Evolutionary conservation across 768 basidiomycete genomes (phyloP).

Genomic region (Pulveroboletus frians): DNA sequence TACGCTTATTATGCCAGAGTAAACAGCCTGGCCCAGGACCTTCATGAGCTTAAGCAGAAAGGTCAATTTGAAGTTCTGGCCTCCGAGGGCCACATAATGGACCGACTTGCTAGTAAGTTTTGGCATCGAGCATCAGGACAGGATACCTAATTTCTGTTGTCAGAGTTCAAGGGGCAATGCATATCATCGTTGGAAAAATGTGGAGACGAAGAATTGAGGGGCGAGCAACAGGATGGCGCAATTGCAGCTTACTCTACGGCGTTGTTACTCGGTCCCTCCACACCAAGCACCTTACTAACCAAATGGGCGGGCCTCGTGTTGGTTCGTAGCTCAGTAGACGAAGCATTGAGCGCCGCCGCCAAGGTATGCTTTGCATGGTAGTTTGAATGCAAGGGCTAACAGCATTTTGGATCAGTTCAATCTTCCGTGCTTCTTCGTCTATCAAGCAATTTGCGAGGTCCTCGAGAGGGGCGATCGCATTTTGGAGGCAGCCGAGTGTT

Average conservation of each 20-base stretch:
- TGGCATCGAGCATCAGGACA: neutral
- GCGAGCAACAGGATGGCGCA: neutral
- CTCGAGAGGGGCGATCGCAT: neutral
- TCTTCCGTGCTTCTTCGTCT: neutral
- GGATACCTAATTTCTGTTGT: neutral
- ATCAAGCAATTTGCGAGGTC: neutral
- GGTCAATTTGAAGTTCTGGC: constrained; percentile 1
- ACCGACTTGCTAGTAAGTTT: constrained; percentile 5
- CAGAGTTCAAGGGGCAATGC: constrained; percentile 6
- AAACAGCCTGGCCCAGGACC: neutral
- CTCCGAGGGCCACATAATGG: neutral
- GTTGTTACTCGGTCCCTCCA: neutral
- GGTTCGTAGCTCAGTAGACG: neutral
- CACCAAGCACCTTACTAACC: neutral
- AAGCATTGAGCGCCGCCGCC: neutral
- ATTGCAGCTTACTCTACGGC: constrained; percentile 1
- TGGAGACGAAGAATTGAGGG: neutral
- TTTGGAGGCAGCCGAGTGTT: neutral
- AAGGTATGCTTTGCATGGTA: neutral
- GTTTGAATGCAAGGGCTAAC: too few relatives aligned
- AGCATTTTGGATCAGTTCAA: neutral
- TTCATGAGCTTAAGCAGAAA: neutral
- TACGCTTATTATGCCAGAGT: neutral
- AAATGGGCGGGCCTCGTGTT: neutral
- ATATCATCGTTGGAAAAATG: neutral